Base-by-base conservation (phyloP, 2,329 filamentous ascomycete genomes). In the Didymella glomerata region DNA sequence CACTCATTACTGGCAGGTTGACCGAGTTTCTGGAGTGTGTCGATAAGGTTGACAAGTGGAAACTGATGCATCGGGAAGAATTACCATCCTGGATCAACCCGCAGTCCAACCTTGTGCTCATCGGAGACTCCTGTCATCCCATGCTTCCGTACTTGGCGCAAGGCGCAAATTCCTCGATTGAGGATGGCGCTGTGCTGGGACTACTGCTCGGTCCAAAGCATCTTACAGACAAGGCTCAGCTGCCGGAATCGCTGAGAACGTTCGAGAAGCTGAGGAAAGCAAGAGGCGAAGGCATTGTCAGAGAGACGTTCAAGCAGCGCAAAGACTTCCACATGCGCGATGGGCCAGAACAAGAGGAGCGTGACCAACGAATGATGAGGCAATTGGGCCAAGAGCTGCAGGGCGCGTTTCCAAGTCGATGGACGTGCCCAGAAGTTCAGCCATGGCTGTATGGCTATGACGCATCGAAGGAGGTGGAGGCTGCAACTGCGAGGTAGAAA, bases 161-260 rank as follows among this genome's bases (percentile, higher is more conserved):
- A 48, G 72, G 89, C 0, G 88, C 88, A 14, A 90, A 90, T 68
- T 87, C 84, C 0, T 84, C 85, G 18, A 79, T 91, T 1, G 88
- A 91, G 68, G 89, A 91, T 52, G 88, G 88, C 0, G 87, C 88
- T 0, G 86, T 89, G 0, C 75, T 91, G 0, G 88, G 88, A 0
- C 78, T 81, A 0, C 67, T 90, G 1, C 76, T 91, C 13, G 61
- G 67, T 0, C 64, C 56, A 4, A 48, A 61, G 28, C 34, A 65
- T 51, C 64, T 70, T 27, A 60, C 42, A 0, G 54, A 56, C 9
- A 65, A 65, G n/a, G 32, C 58, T 2, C 54, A 64, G 24, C 63
- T 77, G 4, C 77, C 81, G 0, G 66, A 74, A 16, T 77, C 79
- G 1, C 64, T 84, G n/a, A 68, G 72, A 13, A 47, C 80, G 6